Conservation (phyloP, 164 flowering plant genomes). For the Macadamia integrifolia region DNA sequence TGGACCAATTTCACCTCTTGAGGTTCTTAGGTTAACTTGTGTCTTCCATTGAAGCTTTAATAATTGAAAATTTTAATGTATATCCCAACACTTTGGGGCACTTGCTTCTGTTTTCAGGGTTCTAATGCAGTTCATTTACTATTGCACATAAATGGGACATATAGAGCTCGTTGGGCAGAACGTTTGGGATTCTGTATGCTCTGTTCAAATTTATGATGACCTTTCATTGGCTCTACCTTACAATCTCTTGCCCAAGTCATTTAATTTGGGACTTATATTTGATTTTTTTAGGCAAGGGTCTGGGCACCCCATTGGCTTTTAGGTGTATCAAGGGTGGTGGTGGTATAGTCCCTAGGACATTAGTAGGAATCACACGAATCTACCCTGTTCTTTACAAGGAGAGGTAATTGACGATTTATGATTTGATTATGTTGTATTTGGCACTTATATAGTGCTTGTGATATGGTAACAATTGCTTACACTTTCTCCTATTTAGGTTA, state of each 20-base stretch:
- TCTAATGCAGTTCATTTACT: conserved; percentile 40
- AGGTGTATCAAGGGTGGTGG: conserved; percentile 76
- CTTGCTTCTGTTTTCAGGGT: conserved; percentile 36
- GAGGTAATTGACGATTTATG: conserved; percentile 36
- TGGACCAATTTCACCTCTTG: conserved; percentile 81
- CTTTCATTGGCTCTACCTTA: not conserved
- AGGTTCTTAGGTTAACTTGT: conserved; percentile 44
- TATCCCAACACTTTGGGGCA: not conserved
- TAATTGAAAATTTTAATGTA: not conserved
- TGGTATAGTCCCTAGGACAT: conserved; percentile 71
- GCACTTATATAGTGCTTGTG: not conserved
- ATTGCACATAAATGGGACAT: conserved; percentile 87
- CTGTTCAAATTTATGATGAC: conserved; percentile 1
- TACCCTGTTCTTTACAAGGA: conserved; percentile 91
- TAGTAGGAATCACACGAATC: conserved; percentile 68
- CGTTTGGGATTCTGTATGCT: conserved; percentile 77
- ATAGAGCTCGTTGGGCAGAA: conserved; percentile 94
- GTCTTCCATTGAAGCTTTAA: conserved; percentile 8
- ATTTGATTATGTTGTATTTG: not conserved
- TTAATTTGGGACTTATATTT: conserved; percentile 3
- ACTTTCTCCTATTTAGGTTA: conserved; percentile 37
- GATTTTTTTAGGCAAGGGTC: conserved; percentile 47
- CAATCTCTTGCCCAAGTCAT: not conserved
- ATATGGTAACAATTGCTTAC: not conserved
- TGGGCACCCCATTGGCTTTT: conserved; percentile 74